phyloP scores from a whole-genome alignment of 306 rosid genomes.

The Ammopiptanthus mongolicus region DNA sequence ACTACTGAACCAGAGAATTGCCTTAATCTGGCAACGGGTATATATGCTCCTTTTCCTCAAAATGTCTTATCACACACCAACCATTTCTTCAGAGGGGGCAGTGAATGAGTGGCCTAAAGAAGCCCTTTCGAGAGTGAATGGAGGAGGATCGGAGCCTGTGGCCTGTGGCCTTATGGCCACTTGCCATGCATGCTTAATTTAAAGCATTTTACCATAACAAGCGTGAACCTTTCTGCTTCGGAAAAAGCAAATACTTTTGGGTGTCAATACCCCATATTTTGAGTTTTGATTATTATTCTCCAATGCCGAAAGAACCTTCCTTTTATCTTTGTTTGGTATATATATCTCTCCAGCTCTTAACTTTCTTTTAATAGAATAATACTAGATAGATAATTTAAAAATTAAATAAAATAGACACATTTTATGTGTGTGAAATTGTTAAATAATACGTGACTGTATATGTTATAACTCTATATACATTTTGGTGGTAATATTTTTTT shows the following conservation, averaged over 20 bases:
- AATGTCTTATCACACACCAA: constrained; percentile 38
- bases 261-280: constrained; percentile 8
- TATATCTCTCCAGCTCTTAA: neutral
- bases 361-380: neutral
- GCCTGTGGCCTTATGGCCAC: constrained; percentile 21
- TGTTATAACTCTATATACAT: neutral
- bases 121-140: constrained; percentile 11
- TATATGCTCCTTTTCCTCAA: constrained; percentile 28
- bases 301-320: constrained; percentile 18
- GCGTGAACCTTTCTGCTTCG: constrained; percentile 24
- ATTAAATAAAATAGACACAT: neutral
- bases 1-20: constrained; percentile 6
- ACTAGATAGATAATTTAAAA: neutral
- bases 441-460: neutral
- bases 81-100: constrained; percentile 1
- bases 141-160: neutral
- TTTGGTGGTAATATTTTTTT: neutral
- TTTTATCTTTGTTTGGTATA: neutral
- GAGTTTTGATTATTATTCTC: neutral
- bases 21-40: constrained; percentile 45
- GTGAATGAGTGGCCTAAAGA: constrained; percentile 10
- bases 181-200: constrained; percentile 22
- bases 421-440: neutral
- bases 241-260: constrained; percentile 21
- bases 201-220: constrained; percentile 27